These are phyloP conservation scores for Myxozyma lipomycoides DNA, from an alignment of 805 yeast genomes.

Conservation along the genomic window DNA sequence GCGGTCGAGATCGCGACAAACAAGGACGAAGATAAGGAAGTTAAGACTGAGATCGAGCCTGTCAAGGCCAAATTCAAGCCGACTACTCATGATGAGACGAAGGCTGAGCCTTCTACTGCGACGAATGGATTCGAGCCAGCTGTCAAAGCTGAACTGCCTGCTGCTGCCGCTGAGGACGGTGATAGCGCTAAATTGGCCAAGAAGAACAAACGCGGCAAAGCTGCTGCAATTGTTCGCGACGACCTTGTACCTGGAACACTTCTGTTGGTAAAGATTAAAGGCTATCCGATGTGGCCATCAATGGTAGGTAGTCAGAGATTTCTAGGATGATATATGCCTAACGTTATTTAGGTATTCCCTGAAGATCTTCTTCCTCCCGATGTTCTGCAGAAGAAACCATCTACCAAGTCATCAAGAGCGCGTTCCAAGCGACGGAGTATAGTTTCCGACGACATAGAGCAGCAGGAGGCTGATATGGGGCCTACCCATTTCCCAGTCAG, in stretches of 20 bases:
- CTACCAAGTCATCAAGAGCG: slow-evolving; percentile 44
- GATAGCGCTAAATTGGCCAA: neutral
- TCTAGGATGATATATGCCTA: neutral
- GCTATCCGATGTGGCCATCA: slow-evolving; percentile 90
- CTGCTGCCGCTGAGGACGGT: neutral
- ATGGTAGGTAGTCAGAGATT: slow-evolving; percentile 44
- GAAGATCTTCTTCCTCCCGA: slow-evolving; percentile 29
- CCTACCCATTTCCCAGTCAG: slow-evolving; percentile 49
- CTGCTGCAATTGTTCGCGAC: neutral
- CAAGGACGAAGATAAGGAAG: neutral
- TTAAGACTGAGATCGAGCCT: neutral
- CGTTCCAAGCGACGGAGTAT: slow-evolving; percentile 28
- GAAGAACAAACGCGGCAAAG: slow-evolving; percentile 3
- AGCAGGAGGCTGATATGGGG: slow-evolving; percentile 8
- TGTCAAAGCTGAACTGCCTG: too few species aligned
- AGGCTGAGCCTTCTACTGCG: too few species aligned
- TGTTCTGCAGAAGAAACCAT: slow-evolving; percentile 35
- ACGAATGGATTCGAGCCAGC: too few species aligned
- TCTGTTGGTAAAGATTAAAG: slow-evolving; percentile 77
- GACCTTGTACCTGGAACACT: slow-evolving; percentile 47
- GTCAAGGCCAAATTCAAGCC: neutral
- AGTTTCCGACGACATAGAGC: slow-evolving; percentile 9
- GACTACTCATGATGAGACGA: too few species aligned
- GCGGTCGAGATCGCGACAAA: neutral
- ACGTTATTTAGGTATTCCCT: slow-evolving; percentile 29